These are phyloP conservation scores for Globisporangium perplexum DNA, from an alignment of 352 stramenopile genomes.

Conservation along the genomic window DNA sequence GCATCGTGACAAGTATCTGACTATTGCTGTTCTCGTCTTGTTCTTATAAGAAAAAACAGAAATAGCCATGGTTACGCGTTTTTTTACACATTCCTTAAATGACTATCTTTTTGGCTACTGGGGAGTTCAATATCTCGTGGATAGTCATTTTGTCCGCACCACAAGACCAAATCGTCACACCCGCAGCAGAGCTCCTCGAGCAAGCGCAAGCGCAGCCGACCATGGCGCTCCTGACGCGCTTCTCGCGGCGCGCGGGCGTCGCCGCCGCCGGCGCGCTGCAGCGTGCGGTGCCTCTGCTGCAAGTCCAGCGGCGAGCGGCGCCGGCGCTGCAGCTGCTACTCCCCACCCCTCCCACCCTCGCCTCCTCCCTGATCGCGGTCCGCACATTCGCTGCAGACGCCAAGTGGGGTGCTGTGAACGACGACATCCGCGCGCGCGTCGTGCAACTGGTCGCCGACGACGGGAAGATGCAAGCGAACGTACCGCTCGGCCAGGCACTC, in stretches of 20 bases:
- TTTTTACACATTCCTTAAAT: too few relatives aligned
- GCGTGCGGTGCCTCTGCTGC: neutral
- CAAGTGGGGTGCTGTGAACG: constrained; percentile 58
- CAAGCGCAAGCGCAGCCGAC: neutral
- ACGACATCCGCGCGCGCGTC: constrained; percentile 40
- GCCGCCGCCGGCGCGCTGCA: neutral
- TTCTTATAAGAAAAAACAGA: too few relatives aligned
- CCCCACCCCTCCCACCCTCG: neutral
- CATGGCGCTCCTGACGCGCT: constrained; percentile 1
- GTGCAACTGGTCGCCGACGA: constrained; percentile 56
- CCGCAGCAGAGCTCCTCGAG: neutral
- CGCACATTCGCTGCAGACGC: constrained; percentile 5
- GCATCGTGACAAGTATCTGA: too few relatives aligned
- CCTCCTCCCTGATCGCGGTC: neutral
- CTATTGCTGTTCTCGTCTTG: too few relatives aligned
- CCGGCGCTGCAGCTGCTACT: neutral
- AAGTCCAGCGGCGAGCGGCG: neutral
- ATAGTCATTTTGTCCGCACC: too few relatives aligned
- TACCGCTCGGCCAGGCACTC: constrained; percentile 52
- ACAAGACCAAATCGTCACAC: too few relatives aligned
- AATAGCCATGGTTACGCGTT: too few relatives aligned
- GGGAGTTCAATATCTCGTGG: too few relatives aligned
- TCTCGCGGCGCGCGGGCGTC: neutral
- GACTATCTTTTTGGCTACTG: too few relatives aligned
- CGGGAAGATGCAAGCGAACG: constrained; percentile 37